A percentile compares a stretch with the other conserved stretches of the same genome.
Conservation (phyloP, 2,329 filamentous ascomycete species). For the Epichloe sp. region DNA sequence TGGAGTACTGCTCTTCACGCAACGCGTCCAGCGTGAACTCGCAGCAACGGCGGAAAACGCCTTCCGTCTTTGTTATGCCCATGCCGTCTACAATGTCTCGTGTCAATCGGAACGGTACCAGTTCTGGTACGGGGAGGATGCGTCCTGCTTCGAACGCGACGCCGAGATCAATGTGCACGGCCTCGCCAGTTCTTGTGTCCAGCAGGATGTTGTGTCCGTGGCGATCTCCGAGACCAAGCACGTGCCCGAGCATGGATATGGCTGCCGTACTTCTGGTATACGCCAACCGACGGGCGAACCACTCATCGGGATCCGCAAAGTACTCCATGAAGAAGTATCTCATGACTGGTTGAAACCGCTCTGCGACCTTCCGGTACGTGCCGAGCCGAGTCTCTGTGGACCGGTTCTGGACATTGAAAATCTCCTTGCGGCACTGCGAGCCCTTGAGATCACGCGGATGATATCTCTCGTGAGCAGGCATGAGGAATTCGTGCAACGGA, state of each 20-base stretch:
- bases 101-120: conserved; percentile 90
- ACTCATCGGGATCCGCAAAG: conserved; percentile 88
- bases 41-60: conserved; percentile 93
- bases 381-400: conserved; percentile 57
- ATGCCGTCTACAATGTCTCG: conserved; percentile 94
- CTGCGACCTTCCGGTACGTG: conserved; percentile 64
- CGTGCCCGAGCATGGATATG: conserved; percentile 87
- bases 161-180: conserved; percentile 92
- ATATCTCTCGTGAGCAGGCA: conserved; percentile 80
- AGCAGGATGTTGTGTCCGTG: conserved; percentile 96
- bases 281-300: conserved; percentile 79
- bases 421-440: conserved; percentile 64
- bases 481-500: conserved; percentile 80
- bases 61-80: conserved; percentile 89
- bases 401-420: conserved; percentile 57
- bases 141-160: conserved; percentile 95
- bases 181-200: conserved; percentile 79
- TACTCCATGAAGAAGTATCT: conserved; percentile 94
- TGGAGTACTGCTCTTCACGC: conserved; percentile 88
- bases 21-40: conserved; percentile 94
- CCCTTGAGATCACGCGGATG: conserved; percentile 73
- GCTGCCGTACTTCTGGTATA: conserved; percentile 91
- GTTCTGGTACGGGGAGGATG: conserved; percentile 86
- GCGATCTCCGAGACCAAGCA: conserved; percentile 83
- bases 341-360: conserved; percentile 84